Evolutionary conservation across 2,329 filamentous ascomycete genomes (phyloP).

Genomic region (Penicillium sp.): DNA sequence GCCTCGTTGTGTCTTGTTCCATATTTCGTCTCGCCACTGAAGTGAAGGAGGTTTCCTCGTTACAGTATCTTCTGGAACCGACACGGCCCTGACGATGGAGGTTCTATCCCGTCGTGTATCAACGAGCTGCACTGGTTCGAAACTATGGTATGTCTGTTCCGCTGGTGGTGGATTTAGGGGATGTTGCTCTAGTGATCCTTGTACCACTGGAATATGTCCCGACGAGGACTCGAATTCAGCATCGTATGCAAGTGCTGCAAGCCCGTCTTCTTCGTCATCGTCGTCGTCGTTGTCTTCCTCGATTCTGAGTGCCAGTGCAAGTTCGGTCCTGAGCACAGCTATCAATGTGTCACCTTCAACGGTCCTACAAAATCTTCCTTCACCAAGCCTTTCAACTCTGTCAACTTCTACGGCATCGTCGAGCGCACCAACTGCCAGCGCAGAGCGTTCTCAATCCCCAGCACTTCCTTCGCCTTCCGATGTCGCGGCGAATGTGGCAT

Average conservation of each 20-base stretch:
- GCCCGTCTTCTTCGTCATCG: no score
- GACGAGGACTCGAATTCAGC: conserved; percentile 10
- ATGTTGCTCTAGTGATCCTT: conserved; percentile 31
- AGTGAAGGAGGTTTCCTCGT: not conserved
- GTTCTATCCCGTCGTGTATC: not conserved
- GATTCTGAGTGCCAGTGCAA: no score
- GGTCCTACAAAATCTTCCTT: no score
- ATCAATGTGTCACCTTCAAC: no score
- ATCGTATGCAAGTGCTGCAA: not conserved
- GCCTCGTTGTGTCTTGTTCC: no score
- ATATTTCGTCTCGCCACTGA: no score
- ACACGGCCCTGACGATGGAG: not conserved
- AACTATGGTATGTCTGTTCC: conserved; percentile 25
- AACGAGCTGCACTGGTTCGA: not conserved
- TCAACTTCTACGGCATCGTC: not conserved
- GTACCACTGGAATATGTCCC: conserved; percentile 25
- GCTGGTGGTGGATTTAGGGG: conserved; percentile 19
- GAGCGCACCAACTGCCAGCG: not conserved
- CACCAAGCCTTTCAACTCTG: no score
- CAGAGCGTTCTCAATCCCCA: not conserved
- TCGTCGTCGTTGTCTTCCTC: no score
- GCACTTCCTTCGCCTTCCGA: not conserved
- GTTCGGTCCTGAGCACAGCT: no score
- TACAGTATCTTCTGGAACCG: not conserved
- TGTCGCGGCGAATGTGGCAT: not conserved